Evolutionary conservation across 495 filamentous ascomycete species (phyloP), one percentile per base, ranked within the genome.

Genomic region (Penicillium macrosclerotiorum): DNA sequence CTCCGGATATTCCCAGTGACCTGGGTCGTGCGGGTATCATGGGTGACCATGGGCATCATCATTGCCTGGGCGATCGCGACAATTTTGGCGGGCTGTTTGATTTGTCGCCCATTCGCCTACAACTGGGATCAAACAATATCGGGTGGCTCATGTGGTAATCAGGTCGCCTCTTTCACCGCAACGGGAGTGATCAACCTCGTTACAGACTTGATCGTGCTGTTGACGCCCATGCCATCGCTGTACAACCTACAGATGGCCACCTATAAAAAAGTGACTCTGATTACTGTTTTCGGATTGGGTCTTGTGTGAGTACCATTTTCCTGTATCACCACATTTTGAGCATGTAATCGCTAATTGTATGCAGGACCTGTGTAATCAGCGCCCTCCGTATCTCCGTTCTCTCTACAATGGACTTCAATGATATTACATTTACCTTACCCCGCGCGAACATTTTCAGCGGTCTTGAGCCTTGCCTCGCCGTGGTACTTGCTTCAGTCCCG

Each of bases 251-350:
- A 74, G 49, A 73, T 79, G 42, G 63, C 69, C 0, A 59, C 51
- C 22, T 59, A 54, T 24, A 71, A 68, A 27, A 82, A 80, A 61
- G 52, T 77, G 13, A 75, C 63, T 7, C 60, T 80, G 14, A 55
- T 70, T 39, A 60, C 60, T 11, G 62, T 77, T 4, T 78, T 78
- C 41, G 57, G 72, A 17, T 48, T 79, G 1, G 76, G 76, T 18
- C 64, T 70, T 24, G 51, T 78, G 76, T 79, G 57, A 48, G 72
- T 65, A n/a, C n/a, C n/a, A n/a, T n/a, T n/a, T n/a, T n/a, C n/a
- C n/a, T n/a, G n/a, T n/a, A n/a, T n/a, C n/a, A n/a, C n/a, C n/a
- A n/a, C n/a, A n/a, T n/a, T n/a, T n/a, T n/a, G n/a, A n/a, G n/a
- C n/a, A n/a, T n/a, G n/a, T n/a, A n/a, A n/a, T n/a, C n/a, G n/a